Conservation (phyloP, 129 eudicot genomes). For the Silybum marianum region DNA sequence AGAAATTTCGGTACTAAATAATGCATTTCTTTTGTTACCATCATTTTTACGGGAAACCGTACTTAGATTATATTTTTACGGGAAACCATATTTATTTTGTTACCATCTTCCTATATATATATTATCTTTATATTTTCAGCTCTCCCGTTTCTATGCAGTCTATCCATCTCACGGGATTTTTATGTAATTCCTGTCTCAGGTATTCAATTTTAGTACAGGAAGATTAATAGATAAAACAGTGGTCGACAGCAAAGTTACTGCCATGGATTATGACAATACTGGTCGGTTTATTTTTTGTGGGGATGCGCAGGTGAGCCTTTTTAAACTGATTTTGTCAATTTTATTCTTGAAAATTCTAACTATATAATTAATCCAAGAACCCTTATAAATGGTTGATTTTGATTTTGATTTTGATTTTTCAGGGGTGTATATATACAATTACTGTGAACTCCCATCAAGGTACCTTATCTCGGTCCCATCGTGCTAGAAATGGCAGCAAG, state of each 20-base stretch:
- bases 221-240: conserved; percentile 59
- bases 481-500: conserved; percentile 58
- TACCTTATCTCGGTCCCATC: conserved; percentile 65
- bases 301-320: conserved; percentile 71
- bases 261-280: conserved; percentile 96
- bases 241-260: conserved; percentile 79
- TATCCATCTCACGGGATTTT: not conserved
- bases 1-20: conserved; percentile 57
- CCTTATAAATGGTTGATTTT: conserved; percentile 11
- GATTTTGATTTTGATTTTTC: conserved; percentile 35
- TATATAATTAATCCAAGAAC: not conserved
- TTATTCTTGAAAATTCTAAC: not conserved
- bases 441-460: conserved; percentile 80
- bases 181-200: conserved; percentile 54
- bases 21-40: conserved; percentile 1
- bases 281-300: conserved; percentile 96
- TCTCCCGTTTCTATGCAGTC: not conserved
- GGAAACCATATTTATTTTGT: not conserved
- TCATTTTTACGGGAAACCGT: not conserved
- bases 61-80: not conserved
- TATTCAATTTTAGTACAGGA: conserved; percentile 96
- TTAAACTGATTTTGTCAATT: conserved; percentile 8
- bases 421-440: conserved; percentile 93
- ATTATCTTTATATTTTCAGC: not conserved
- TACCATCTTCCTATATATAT: not conserved